Base-by-base conservation (phyloP, 2,329 filamentous ascomycete species). In the Phialophora macrospora region DNA sequence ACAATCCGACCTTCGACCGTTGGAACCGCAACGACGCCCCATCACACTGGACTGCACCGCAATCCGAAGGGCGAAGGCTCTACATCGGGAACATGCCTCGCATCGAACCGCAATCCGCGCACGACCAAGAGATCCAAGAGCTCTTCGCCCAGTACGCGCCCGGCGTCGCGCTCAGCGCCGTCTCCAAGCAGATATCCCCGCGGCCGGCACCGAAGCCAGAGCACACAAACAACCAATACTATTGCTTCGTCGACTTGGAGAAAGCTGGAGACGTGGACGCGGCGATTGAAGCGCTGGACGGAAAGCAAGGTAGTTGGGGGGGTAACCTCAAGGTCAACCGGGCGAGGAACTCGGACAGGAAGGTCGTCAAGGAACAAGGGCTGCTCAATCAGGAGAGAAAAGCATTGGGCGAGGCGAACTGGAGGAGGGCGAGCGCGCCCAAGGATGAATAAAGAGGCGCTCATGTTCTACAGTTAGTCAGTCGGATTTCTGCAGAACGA, bases 201-300 rank as follows among this genome's bases (percentile, higher is more conserved):
- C 87, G 81, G 73, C 86, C 79, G 72, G 85, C 76, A 72, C 56
- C 56, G 17, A 88, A 81, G 64, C 79, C 78, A 28, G 75, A 78
- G n/a, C 79, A 80, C 48, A 78, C 80, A 0, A 85, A 85, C 32
- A 83, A 85, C 68, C 82, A 87, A 72, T 84, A 89, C 76, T 89
- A 87, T 75, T 85, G 86, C 71, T 90, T 89, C 65, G 85, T 90
- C n/a, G 87, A 90, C 71, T 83, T 90, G 63, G 79, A 78, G 55
- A 84, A 80, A 5, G 73, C 77, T 0, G 82, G 86, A 60, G 83
- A 88, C 67, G 85, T 85, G 0, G 75, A 81, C 38, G 75, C 76
- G 9, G 87, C 86, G 24, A 79, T 85, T 64, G 72, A 79, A 7
- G 76, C 76, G 1, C 66, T 86, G 51, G 76, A 78, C 51, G 78